phyloP scores from a whole-genome alignment of 352 stramenopile species.

The Phytophthora boehmeriae region DNA sequence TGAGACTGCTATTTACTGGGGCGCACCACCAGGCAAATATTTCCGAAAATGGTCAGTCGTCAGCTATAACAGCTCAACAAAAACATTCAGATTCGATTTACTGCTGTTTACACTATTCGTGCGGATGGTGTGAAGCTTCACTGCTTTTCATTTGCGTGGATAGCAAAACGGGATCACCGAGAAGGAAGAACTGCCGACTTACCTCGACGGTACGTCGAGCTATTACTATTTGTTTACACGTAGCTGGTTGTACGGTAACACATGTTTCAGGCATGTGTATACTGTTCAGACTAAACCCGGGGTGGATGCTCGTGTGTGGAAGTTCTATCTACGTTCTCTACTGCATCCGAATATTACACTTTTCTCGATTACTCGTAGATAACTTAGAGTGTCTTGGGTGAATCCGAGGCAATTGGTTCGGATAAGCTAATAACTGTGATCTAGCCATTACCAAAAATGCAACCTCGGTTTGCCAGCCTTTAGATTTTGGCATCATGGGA shows the following conservation, averaged over 20 bases:
- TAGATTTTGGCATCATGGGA: constrained; percentile 24
- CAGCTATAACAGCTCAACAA: constrained; percentile 13
- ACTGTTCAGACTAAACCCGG: background rate
- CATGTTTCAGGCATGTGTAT: constrained; percentile 3
- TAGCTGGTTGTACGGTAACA: constrained; percentile 4
- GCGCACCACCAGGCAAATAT: constrained; percentile 1
- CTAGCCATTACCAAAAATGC: constrained; percentile 16
- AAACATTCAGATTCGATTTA: constrained; percentile 19
- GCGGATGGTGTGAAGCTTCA: constrained; percentile 8
- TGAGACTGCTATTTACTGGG: constrained; percentile 16
- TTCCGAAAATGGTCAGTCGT: constrained; percentile 6
- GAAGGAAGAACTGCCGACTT: constrained; percentile 6
- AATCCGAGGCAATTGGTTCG: constrained; percentile 3
- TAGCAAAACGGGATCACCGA: constrained; percentile 13
- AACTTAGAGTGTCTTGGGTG: too few species aligned
- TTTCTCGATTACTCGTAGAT: constrained; percentile 10
- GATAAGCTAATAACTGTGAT: background rate
- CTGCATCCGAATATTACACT: background rate
- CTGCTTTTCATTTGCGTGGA: constrained; percentile 18
- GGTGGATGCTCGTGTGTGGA: background rate
- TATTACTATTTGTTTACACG: constrained; percentile 1
- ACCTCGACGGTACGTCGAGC: constrained; percentile 9
- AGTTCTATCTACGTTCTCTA: background rate
- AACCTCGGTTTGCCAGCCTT: constrained; percentile 23
- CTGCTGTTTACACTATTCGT: too few species aligned